These are phyloP conservation scores for Inga laurina DNA, from an alignment of 306 rosid species.

Conservation along the genomic window DNA sequence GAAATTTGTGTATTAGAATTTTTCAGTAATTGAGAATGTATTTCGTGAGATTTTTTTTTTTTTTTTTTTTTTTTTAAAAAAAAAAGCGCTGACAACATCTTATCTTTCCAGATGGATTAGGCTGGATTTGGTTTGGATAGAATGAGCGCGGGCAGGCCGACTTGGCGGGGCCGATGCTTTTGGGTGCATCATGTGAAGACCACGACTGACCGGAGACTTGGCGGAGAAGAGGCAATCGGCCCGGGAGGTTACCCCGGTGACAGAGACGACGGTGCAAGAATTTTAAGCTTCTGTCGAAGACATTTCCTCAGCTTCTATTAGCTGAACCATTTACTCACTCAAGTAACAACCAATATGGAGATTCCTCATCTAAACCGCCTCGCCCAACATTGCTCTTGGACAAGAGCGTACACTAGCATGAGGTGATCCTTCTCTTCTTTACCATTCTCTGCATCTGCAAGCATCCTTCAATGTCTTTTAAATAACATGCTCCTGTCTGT, in stretches of 20 bases:
- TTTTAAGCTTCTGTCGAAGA: neutral
- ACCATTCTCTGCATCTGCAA: neutral
- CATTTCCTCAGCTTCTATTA: neutral
- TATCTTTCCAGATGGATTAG: neutral
- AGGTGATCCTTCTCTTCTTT: constrained; percentile 29
- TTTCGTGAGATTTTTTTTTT: neutral
- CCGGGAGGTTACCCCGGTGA: neutral
- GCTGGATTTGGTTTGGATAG: neutral
- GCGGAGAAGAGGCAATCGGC: neutral
- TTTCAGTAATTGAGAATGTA: too few relatives aligned
- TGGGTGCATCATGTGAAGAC: neutral
- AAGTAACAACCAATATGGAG: constrained; percentile 18
- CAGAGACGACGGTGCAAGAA: neutral
- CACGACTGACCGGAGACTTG: neutral
- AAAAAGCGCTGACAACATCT: too few relatives aligned
- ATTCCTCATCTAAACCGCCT: constrained; percentile 27
- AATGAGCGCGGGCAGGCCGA: neutral
- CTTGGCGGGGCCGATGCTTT: neutral
- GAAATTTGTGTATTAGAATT: too few relatives aligned
- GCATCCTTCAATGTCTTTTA: neutral
- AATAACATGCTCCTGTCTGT: neutral
- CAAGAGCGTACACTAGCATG: neutral
- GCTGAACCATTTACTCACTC: neutral
- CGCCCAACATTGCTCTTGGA: constrained; percentile 19
- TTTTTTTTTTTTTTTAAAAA: neutral